Percentiles rank a stretch among this genome's conserved stretches.
Conservation (phyloP, 2,329 filamentous ascomycete species). For the Cercospora citrullina region DNA sequence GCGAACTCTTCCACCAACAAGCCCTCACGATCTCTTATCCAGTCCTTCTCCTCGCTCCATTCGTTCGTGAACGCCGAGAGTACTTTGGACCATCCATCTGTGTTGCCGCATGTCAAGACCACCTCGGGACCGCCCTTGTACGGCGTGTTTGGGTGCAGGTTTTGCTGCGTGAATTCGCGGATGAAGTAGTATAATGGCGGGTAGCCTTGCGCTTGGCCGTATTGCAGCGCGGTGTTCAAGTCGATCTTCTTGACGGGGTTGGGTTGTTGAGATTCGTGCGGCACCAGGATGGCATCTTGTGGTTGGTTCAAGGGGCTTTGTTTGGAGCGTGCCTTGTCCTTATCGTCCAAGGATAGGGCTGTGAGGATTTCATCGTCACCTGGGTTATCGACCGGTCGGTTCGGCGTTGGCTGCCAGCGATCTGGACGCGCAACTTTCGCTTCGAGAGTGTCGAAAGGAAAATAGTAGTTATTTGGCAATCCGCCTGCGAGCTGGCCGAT, state of each 20-base stretch:
- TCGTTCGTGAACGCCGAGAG: conserved; percentile 73
- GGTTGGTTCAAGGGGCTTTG: conserved; percentile 40
- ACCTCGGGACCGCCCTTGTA: conserved; percentile 76
- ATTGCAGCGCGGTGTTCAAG: conserved; percentile 78
- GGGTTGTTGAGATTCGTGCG: conserved; percentile 61
- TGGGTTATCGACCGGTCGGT: conserved; percentile 56
- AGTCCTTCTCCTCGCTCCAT: conserved; percentile 70
- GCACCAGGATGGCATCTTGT: conserved; percentile 60
- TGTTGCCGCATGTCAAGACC: conserved; percentile 76
- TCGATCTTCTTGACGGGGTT: conserved; percentile 73
- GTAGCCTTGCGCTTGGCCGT: conserved; percentile 80
- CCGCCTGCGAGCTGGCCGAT: conserved; percentile 64
- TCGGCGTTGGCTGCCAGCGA: conserved; percentile 71
- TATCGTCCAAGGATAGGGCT: conserved; percentile 19
- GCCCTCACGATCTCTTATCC: conserved; percentile 68
- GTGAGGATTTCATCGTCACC: conserved; percentile 36
- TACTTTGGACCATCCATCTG: conserved; percentile 80
- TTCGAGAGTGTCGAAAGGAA: conserved; percentile 89
- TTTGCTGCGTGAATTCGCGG: conserved; percentile 71
- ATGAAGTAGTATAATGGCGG: conserved; percentile 76
- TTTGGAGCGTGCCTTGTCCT: conserved; percentile 20
- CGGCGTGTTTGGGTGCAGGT: conserved; percentile 78
- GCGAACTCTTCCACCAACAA: conserved; percentile 77
- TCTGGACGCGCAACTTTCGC: conserved; percentile 73
- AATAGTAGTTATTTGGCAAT: conserved; percentile 76